Evolutionary conservation across 768 basidiomycete species (phyloP).

Genomic region (Podaxis sp.): DNA sequence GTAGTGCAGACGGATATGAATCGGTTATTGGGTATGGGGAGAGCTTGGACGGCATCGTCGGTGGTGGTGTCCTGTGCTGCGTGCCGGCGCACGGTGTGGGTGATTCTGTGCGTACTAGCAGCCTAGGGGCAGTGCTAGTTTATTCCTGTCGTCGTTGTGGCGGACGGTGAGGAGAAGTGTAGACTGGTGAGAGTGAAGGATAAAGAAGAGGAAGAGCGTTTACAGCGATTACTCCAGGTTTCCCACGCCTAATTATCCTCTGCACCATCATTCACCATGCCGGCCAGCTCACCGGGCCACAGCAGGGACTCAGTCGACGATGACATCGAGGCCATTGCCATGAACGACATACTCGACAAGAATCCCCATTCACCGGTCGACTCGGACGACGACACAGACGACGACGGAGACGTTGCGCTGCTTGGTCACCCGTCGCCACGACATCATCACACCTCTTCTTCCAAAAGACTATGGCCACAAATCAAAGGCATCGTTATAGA

Average conservation of each 20-base stretch:
- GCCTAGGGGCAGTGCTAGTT: conserved; percentile 13
- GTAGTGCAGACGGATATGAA: conserved; percentile 55
- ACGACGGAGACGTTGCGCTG: conserved; percentile 45
- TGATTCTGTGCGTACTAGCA: not conserved
- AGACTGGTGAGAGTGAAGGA: conserved; percentile 12
- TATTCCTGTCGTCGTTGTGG: conserved; percentile 17
- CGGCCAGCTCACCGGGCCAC: conserved; percentile 30
- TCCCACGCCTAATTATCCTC: conserved; percentile 14
- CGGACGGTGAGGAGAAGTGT: conserved; percentile 13
- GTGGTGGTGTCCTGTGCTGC: not conserved
- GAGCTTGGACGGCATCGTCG: conserved; percentile 62
- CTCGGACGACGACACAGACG: conserved; percentile 32
- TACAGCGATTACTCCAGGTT: conserved; percentile 18
- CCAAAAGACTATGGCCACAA: conserved; percentile 49
- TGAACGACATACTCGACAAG: conserved; percentile 25
- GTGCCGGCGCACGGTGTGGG: not conserved
- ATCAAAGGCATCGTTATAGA: conserved; percentile 67
- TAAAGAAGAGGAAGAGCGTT: conserved; percentile 12
- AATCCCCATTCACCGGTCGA: conserved; percentile 30
- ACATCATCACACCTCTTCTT: conserved; percentile 6
- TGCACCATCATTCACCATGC: conserved; percentile 22
- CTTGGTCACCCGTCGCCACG: conserved; percentile 29
- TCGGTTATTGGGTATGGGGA: conserved; percentile 46
- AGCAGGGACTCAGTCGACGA: conserved; percentile 26
- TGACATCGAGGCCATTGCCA: conserved; percentile 37